phyloP scores from a whole-genome alignment of 73 alveolate genomes.

The Diophrys appendiculata region DNA sequence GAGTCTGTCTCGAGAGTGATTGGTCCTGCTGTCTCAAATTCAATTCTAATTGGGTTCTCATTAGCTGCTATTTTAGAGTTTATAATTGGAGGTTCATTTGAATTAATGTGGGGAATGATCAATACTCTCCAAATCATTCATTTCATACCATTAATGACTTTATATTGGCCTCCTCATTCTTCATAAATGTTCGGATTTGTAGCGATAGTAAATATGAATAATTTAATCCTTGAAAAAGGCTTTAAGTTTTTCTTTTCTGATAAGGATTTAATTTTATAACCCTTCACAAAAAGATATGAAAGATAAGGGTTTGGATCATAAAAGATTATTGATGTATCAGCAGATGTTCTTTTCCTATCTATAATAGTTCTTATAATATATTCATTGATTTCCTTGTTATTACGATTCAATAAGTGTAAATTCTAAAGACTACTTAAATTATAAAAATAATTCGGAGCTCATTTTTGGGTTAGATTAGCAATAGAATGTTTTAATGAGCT shows the following conservation, averaged over 20 bases:
- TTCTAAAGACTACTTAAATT: too few species aligned
- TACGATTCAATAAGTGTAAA: too few species aligned
- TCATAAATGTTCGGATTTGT: background rate
- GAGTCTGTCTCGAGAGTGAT: background rate
- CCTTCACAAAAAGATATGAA: background rate
- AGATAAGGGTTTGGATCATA: background rate
- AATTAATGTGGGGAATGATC: conserved; percentile 20
- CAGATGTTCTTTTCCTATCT: background rate
- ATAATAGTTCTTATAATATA: too few species aligned
- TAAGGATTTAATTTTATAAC: background rate
- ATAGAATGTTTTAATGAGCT: too few species aligned
- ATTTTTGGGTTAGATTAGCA: too few species aligned
- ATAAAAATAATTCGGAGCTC: too few species aligned
- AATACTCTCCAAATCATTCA: conserved; percentile 20
- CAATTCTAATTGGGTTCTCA: background rate
- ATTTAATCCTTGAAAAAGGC: background rate
- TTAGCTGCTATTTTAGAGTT: background rate
- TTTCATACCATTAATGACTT: conserved; percentile 2
- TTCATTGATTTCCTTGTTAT: too few species aligned
- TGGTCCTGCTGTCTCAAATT: background rate
- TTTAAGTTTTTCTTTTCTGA: background rate
- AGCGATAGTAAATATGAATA: background rate
- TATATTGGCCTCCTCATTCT: conserved; percentile 12
- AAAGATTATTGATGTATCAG: background rate
- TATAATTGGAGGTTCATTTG: background rate